Evolutionary conservation across 345 rosid species (phyloP).

Genomic region (Citrus cavaleriei): DNA sequence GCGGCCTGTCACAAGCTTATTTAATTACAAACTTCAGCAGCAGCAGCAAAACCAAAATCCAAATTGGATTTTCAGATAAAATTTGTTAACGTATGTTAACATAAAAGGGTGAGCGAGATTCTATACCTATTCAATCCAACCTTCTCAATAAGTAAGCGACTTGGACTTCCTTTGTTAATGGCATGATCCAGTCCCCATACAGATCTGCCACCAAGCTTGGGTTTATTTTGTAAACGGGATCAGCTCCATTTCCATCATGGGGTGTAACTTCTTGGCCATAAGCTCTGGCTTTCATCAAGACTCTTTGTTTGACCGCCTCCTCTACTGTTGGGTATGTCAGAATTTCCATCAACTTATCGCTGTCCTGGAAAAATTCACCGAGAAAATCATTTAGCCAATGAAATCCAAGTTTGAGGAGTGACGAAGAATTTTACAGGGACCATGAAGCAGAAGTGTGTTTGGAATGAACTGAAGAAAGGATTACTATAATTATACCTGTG

Average conservation of each 20-base stretch:
- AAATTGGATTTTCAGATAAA: not conserved
- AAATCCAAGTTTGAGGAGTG: not conserved
- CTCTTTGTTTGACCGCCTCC: slow-evolving; percentile 58
- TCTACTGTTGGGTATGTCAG: slow-evolving; percentile 58
- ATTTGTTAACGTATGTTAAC: not conserved
- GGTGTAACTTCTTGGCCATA: slow-evolving; percentile 50
- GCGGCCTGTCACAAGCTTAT: not conserved
- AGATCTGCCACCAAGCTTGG: slow-evolving; percentile 63
- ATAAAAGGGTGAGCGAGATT: not conserved
- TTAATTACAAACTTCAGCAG: not conserved
- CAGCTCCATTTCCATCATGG: slow-evolving; percentile 16
- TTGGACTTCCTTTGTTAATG: slow-evolving; percentile 79
- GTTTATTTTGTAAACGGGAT: slow-evolving; percentile 54
- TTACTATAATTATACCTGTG: slow-evolving; percentile 45
- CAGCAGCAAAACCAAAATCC: not conserved
- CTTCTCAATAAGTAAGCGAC: slow-evolving; percentile 71
- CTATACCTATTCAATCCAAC: slow-evolving; percentile 36
- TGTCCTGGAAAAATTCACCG: slow-evolving; percentile 38
- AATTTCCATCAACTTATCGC: slow-evolving; percentile 42
- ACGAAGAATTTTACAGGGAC: not conserved
- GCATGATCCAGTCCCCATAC: slow-evolving; percentile 81
- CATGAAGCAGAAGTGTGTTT: not conserved
- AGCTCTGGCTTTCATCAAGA: slow-evolving; percentile 60
- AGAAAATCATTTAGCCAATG: not conserved
- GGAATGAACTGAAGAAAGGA: not conserved